Base-by-base conservation (phyloP, 2,329 filamentous ascomycete species). In the Penicillium verrucosum region DNA sequence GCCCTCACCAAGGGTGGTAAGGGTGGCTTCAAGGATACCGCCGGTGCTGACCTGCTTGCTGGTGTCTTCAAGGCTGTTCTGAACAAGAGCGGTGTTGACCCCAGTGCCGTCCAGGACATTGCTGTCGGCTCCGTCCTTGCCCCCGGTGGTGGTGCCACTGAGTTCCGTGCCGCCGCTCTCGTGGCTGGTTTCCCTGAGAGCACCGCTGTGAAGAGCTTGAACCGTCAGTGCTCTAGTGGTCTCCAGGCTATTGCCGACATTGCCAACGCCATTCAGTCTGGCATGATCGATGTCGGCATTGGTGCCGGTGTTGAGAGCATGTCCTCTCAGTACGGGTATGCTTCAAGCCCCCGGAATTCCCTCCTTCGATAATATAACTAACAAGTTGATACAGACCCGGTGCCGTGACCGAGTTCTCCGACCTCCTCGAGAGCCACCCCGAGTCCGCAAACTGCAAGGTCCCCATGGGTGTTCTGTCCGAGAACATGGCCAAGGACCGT, bases 291-390 rank as follows among this genome's bases (percentile, higher is more conserved):
- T 65, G 78, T 97, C 61, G 94, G 94, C 67, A 86, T 97, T 66
- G 94, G 93, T 65, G 92, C 92, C 21, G 94, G 94, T 70, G 92
- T 96, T 25, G 94, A 99, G 85, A 94, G 89, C 81, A 99, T 99
- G 94, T 90, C 85, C 70, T 82, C 82, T 56, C 89, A 97, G 72
- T 97, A 97, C 74, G 94, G 93, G 86, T 89, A 79, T 67, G 84
- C 76, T 51, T 18, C 18, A n/a, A 25, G 2, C 21, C 30, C 5
- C 8, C 3, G 2, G 14, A 42, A 32, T 25, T 53, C 25, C 43
- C 16, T 46, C 11, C 43, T 34, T 25, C 16, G 42, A 11, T 40
- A 29, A 5, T n/a, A 37, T 54, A 5, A 1, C 14, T 59, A 36
- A 29, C 48, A 46, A 29, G 1, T n/a, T 49, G 1, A 12, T 47